A percentile compares a stretch with the other conserved stretches of the same genome.
Conservation (phyloP, 768 basidiomycete genomes). For the Lentinus brumalis region DNA sequence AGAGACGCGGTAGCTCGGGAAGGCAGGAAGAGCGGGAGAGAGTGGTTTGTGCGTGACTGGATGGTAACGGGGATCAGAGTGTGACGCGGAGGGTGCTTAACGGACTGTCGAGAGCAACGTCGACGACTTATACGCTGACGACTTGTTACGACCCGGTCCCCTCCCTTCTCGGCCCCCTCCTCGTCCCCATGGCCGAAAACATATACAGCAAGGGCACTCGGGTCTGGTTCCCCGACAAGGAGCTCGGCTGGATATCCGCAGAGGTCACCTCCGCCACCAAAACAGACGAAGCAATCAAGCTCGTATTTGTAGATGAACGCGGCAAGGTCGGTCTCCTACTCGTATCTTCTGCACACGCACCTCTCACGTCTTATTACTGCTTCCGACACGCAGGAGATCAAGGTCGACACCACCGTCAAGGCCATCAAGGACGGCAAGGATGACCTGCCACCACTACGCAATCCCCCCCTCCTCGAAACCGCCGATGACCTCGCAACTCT, state of each 20-base stretch:
- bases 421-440: slow-evolving; percentile 80
- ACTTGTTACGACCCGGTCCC: slow-evolving; percentile 21
- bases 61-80: neutral
- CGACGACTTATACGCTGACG: neutral
- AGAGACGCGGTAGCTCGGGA: neutral
- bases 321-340: slow-evolving; percentile 66
- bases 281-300: slow-evolving; percentile 76
- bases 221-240: slow-evolving; percentile 94
- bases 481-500: slow-evolving; percentile 98
- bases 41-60: neutral
- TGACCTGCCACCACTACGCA: slow-evolving; percentile 88
- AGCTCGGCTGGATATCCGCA: slow-evolving; percentile 91
- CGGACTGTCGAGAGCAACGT: neutral
- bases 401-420: slow-evolving; percentile 75
- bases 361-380: neutral
- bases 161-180: slow-evolving; percentile 7
- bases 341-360: slow-evolving; percentile 6
- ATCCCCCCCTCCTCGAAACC: slow-evolving; percentile 94
- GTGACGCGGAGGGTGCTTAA: slow-evolving; percentile 3
- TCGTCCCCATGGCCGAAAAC: slow-evolving; percentile 75
- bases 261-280: slow-evolving; percentile 72
- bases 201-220: slow-evolving; percentile 89
- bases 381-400: slow-evolving; percentile 59
- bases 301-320: slow-evolving; percentile 87
- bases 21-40: neutral